A percentile compares a stretch with the other conserved stretches of the same genome.
Evolutionary conservation across 305 asterid species (phyloP).

Genomic region (Solanum aculeatissimum): DNA sequence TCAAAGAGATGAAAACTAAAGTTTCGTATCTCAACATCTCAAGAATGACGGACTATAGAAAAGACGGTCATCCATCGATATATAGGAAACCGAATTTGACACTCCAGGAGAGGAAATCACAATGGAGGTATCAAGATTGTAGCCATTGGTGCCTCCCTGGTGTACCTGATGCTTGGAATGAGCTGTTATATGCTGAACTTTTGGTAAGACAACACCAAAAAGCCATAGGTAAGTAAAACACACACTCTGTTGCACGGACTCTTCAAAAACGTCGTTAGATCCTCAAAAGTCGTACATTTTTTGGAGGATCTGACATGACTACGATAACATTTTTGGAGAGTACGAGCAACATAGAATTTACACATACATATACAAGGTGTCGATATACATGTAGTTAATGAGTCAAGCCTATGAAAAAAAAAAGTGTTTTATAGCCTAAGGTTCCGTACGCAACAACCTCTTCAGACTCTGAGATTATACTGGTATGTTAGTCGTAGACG

Average conservation of each 20-base stretch:
- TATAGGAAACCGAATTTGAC: conserved; percentile 38
- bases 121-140: conserved; percentile 45
- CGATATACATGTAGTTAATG: conserved; percentile 1
- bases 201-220: conserved; percentile 22
- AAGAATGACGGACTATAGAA: conserved; percentile 52
- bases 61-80: conserved; percentile 66
- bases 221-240: conserved; percentile 25
- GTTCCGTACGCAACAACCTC: background rate
- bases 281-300: background rate
- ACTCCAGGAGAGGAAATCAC: conserved; percentile 27
- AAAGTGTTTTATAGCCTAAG: background rate
- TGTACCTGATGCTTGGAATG: conserved; percentile 69
- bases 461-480: background rate
- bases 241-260: background rate
- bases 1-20: conserved; percentile 44
- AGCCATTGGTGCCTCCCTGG: conserved; percentile 88
- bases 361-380: background rate
- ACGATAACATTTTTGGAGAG: background rate
- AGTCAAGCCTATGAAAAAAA: background rate
- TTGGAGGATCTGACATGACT: background rate
- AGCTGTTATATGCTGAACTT: conserved; percentile 43
- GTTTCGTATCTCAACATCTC: conserved; percentile 51
- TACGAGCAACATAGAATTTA: background rate
- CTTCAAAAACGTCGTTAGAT: background rate
- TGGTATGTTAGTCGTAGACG: fast-evolving